Conservation (phyloP, 768 basidiomycete species). For the Mycena amicta region DNA sequence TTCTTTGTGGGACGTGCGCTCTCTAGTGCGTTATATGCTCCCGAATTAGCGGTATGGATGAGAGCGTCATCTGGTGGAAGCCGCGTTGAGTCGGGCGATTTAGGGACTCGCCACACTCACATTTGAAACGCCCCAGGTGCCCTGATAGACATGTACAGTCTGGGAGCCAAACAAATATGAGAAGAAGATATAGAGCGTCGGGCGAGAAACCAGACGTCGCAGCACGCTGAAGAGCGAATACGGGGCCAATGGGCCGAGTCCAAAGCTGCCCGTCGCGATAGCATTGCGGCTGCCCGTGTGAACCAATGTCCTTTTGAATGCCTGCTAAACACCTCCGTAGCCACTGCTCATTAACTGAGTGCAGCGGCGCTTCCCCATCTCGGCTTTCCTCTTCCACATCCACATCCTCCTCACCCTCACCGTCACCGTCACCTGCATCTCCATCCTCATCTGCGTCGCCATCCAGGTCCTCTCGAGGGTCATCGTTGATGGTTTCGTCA, state of each 20-base stretch:
- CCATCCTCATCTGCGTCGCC: constrained; percentile 2
- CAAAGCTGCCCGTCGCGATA: constrained; percentile 6
- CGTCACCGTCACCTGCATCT: constrained; percentile 2
- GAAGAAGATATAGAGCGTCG: not conserved
- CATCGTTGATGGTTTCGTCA: not conserved
- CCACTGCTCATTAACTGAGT: constrained; percentile 2
- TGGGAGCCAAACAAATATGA: constrained; percentile 9
- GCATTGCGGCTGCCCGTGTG: not conserved
- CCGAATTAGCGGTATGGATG: no score
- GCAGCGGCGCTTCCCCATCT: not conserved
- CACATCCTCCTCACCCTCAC: not conserved
- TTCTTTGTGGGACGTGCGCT: no score
- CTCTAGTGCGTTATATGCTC: no score
- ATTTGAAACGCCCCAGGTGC: not conserved
- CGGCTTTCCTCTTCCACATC: not conserved
- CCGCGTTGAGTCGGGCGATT: no score
- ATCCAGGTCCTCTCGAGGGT: not conserved
- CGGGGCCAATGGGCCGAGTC: constrained; percentile 1
- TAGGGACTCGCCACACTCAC: not conserved
- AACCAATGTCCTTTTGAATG: constrained; percentile 1
- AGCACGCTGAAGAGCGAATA: constrained; percentile 1
- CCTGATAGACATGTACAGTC: not conserved
- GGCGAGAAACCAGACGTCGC: not conserved
- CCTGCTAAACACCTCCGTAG: not conserved
- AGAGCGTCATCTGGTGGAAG: no score